Percentiles rank a stretch among this genome's conserved stretches.
Evolutionary conservation across 257 asterid genomes (phyloP).

Genomic region (Lithospermum erythrorhizon): DNA sequence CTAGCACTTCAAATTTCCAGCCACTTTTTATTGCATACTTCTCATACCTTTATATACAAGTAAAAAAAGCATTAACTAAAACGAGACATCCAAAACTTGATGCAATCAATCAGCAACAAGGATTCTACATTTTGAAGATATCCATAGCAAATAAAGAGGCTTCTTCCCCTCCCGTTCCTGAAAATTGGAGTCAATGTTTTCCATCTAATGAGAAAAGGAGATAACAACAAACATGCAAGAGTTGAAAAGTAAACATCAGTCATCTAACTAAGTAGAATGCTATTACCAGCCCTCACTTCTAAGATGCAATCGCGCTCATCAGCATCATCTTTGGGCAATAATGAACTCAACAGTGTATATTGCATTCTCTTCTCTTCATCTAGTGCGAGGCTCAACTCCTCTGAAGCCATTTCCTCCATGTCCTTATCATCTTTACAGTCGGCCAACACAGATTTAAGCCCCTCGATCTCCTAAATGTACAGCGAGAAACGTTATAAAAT

Average conservation of each 20-base stretch:
- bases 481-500: not conserved
- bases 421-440: conserved; percentile 77
- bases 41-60: conserved; percentile 57
- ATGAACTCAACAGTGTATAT: conserved; percentile 52
- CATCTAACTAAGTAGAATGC: conserved; percentile 3
- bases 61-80: conserved; percentile 10
- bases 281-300: conserved; percentile 93
- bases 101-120: conserved; percentile 3
- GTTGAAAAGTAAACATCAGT: not conserved
- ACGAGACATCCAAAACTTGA: conserved; percentile 2
- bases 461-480: conserved; percentile 59
- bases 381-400: conserved; percentile 57
- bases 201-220: not conserved
- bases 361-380: conserved; percentile 66
- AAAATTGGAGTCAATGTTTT: conserved; percentile 9
- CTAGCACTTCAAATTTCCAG: conserved; percentile 84
- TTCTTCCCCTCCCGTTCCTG: conserved; percentile 95
- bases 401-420: conserved; percentile 81
- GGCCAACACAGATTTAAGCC: conserved; percentile 41
- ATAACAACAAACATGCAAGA: not conserved
- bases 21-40: conserved; percentile 63
- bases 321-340: conserved; percentile 91
- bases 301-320: conserved; percentile 89
- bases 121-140: conserved; percentile 67
- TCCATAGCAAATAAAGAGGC: conserved; percentile 97